A percentile compares a stretch with the other conserved stretches of the same genome.
These are phyloP conservation scores for Groenewaldozyma sp. DNA, from an alignment of 1,139 yeast genomes.

Conservation along the genomic window DNA sequence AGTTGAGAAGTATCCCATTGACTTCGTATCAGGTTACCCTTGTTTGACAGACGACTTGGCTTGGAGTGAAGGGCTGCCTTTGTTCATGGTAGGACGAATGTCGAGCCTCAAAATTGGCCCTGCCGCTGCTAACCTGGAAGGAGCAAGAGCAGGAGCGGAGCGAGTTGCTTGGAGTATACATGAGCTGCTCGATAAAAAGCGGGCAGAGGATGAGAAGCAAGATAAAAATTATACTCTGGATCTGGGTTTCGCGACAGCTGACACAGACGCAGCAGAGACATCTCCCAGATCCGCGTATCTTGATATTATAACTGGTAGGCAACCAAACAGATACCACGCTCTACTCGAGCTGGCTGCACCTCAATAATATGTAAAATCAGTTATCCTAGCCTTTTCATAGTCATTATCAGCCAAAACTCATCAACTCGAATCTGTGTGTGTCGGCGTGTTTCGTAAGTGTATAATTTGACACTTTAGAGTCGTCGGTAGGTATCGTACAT, in stretches of 20 bases:
- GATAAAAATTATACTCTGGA: not conserved
- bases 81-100: constrained; percentile 38
- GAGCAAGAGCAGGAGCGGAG: constrained; percentile 42
- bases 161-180: constrained; percentile 26
- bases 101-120: constrained; percentile 41
- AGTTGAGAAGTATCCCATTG: constrained; percentile 27
- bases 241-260: no score
- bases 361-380: no score
- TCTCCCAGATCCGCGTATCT: not conserved
- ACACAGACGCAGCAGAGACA: not conserved
- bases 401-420: no score
- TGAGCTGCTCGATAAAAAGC: not conserved
- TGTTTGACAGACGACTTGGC: constrained; percentile 40
- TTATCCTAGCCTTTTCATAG: no score
- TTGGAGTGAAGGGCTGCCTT: constrained; percentile 35
- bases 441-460: no score
- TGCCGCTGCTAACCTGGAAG: constrained; percentile 42
- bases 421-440: no score
- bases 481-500: no score
- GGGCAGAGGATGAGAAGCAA: not conserved
- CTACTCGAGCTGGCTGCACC: no score
- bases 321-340: not conserved
- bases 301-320: not conserved
- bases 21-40: constrained; percentile 34
- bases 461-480: no score